Conservation (phyloP, 2,329 filamentous ascomycete species). For the Penicillium verrucosum region DNA sequence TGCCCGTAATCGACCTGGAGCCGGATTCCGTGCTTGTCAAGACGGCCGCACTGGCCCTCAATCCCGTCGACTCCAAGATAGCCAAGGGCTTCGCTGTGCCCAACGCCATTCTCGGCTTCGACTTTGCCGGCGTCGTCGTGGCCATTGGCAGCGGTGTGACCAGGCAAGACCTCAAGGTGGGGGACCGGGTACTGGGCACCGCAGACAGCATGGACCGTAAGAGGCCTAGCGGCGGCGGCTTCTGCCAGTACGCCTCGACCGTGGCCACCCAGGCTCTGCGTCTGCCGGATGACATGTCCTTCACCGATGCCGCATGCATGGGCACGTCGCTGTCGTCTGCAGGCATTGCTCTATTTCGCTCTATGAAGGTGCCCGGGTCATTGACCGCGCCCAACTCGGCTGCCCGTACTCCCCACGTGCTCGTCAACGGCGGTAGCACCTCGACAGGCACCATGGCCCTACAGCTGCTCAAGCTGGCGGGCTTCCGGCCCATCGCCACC, state of each 20-base stretch:
- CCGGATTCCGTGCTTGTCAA: not conserved
- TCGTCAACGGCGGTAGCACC: not conserved
- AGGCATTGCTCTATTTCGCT: not conserved
- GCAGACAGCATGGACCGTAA: not conserved
- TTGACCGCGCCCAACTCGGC: not conserved
- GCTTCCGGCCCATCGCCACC: constrained; percentile 11
- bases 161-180: not conserved
- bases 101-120: not conserved
- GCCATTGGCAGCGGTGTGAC: not conserved
- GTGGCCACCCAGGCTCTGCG: not conserved
- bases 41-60: not conserved
- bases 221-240: not conserved
- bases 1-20: not conserved
- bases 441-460: not conserved
- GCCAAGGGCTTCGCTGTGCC: not conserved
- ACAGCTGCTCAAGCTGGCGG: constrained; percentile 1
- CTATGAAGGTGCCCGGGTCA: not conserved
- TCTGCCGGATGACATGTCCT: not conserved
- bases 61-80: not conserved
- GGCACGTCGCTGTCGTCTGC: not conserved
- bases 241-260: not conserved
- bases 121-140: not conserved
- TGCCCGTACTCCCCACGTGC: not conserved
- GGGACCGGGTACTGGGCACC: not conserved
- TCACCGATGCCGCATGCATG: not conserved